A percentile compares a stretch with the other conserved stretches of the same genome.
These are phyloP conservation scores for Chenopodium suecicum DNA, from an alignment of 148 eudicot genomes.

Conservation along the genomic window DNA sequence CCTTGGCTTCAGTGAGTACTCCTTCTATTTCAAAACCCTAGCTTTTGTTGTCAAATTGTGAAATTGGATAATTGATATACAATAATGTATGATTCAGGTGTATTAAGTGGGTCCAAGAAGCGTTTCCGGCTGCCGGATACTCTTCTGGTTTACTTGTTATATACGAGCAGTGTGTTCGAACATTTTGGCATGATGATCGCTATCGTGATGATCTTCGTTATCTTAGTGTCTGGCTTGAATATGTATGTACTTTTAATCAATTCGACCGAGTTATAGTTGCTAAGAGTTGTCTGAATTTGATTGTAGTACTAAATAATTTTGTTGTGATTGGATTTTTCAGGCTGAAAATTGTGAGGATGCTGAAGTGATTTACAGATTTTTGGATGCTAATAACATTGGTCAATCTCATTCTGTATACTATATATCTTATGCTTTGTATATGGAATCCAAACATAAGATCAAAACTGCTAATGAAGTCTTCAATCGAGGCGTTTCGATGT, in stretches of 20 bases:
- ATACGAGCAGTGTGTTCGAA: conserved; percentile 87
- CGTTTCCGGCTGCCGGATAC: conserved; percentile 90
- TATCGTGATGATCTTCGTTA: conserved; percentile 84
- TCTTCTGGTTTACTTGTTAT: conserved; percentile 73
- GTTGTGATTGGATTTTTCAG: conserved; percentile 44
- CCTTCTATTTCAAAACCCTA: not conserved
- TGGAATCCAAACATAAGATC: conserved; percentile 74
- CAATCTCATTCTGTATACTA: conserved; percentile 68
- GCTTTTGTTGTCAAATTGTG: not conserved
- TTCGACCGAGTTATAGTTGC: not conserved
- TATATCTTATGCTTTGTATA: conserved; percentile 74
- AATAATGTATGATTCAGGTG: conserved; percentile 44
- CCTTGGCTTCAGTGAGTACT: conserved; percentile 81
- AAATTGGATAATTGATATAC: not conserved
- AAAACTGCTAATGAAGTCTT: conserved; percentile 82
- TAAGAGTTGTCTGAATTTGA: not conserved
- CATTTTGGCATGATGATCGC: conserved; percentile 82
- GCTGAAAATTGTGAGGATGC: conserved; percentile 96
- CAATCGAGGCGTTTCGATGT: conserved; percentile 75
- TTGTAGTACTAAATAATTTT: not conserved
- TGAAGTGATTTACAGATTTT: conserved; percentile 77
- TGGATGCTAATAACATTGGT: conserved; percentile 86
- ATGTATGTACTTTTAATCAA: conserved; percentile 42
- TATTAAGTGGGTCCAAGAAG: conserved; percentile 96
- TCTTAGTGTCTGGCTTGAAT: conserved; percentile 85